Evolutionary conservation across 2,329 filamentous ascomycete genomes (phyloP), one percentile per base, ranked within the genome.

Genomic region (Exophiala viscosa): DNA sequence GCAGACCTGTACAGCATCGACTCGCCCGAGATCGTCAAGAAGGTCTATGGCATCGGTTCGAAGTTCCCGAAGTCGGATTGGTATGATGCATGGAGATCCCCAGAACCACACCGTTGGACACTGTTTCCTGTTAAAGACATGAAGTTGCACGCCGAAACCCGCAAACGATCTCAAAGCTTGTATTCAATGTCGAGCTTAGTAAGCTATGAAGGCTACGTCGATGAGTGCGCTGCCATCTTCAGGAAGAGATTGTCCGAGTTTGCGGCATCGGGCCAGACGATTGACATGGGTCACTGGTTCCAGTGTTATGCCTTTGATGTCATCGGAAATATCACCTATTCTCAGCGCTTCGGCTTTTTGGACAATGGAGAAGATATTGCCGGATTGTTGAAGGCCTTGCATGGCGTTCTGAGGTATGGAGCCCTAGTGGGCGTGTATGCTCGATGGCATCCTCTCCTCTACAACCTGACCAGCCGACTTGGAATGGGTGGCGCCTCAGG

Each of bases 231-330:
- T 1, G 67, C 71, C 10, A 54, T 79, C 0, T 70, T 80, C 17
- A 50, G 62, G 1, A 55, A 65, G 20, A 63, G 69, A 1, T 64
- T 79, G 31, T 48, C 38, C 1, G 72, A 76, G 49, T 67, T 73
- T 9, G 68, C 73, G 1, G 45, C 54, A 0, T 47, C 52, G 0
- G 60, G 61, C 0, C 13, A 65, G 3, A 48, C 54, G 0, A 57
- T 79, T 2, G 68, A 81, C 54, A 7, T 63, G 53, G 61, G 38
- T 1, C 49, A 57, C 42, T 90, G 87, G 87, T 71, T 91, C 52
- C 87, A 91, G 64, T 90, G 84, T 65, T 90, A 88, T 61, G 88
- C 88, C 0, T 91, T 91, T 63, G 88, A 91, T 64, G 87, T 90
- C 11, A 90, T 62, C 38, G 60, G 59, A 13, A 52, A 59, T 17